Evolutionary conservation across 441 rosid genomes (phyloP).

Genomic region (Gossypium aridum): DNA sequence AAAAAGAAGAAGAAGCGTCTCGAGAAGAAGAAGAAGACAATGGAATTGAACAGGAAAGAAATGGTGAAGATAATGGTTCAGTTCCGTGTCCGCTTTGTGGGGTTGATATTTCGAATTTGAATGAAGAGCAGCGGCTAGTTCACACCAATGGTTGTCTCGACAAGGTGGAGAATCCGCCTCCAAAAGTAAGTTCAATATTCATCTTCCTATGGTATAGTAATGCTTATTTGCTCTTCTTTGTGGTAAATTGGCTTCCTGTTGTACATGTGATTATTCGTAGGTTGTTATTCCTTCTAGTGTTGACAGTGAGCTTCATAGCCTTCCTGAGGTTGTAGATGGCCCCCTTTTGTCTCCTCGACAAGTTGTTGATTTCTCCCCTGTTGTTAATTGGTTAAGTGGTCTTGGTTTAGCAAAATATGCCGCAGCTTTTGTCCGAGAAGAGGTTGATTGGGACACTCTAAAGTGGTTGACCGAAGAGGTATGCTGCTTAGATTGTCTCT

Average conservation of each 20-base stretch:
- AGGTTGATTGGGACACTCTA: constrained; percentile 84
- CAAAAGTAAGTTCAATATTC: constrained; percentile 38
- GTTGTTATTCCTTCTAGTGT: constrained; percentile 13
- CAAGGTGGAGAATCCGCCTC: constrained; percentile 26
- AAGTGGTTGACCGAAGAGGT: constrained; percentile 87
- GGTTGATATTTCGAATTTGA: constrained; percentile 54
- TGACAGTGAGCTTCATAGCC: constrained; percentile 14
- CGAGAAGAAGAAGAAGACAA: constrained; percentile 21
- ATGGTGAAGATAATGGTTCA: constrained; percentile 8
- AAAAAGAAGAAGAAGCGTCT: background rate
- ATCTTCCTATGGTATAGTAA: background rate
- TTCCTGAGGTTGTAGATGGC: constrained; percentile 26
- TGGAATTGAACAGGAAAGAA: background rate
- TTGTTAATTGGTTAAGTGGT: constrained; percentile 52
- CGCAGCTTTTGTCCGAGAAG: constrained; percentile 70
- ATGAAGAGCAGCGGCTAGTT: constrained; percentile 53
- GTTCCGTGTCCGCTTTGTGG: constrained; percentile 80
- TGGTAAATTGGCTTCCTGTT: background rate
- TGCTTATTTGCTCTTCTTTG: background rate
- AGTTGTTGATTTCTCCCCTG: constrained; percentile 57
- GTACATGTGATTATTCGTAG: constrained; percentile 24
- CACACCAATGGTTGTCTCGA: constrained; percentile 86
- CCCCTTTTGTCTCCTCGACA: constrained; percentile 29
- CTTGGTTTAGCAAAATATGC: constrained; percentile 66
- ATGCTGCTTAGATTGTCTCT: constrained; percentile 15